These are phyloP conservation scores for Inga laurina DNA, from an alignment of 306 rosid species.

Conservation along the genomic window DNA sequence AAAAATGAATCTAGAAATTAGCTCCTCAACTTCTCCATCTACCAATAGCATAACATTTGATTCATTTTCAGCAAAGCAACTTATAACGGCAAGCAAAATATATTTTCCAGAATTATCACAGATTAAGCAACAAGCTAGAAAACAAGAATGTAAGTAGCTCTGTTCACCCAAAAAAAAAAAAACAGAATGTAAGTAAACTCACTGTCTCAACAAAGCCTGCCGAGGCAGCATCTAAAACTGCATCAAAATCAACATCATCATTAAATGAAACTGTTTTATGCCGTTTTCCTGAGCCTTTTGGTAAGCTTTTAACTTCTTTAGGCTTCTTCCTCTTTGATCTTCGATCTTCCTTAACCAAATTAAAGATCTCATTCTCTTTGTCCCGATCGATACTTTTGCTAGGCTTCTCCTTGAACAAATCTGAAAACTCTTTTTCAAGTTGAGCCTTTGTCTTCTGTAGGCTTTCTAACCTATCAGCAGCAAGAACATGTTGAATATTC, in stretches of 20 bases:
- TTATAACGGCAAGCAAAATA: background rate
- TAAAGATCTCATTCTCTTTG: constrained; percentile 38
- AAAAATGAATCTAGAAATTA: constrained; percentile 41
- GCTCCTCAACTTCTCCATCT: constrained; percentile 27
- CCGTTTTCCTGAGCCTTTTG: constrained; percentile 48
- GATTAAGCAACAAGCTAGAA: constrained; percentile 4
- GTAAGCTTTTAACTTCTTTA: constrained; percentile 45
- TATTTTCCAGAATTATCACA: background rate
- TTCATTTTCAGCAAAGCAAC: background rate
- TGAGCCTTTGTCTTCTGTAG: constrained; percentile 67
- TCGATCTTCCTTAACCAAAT: constrained; percentile 68
- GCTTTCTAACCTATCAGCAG: constrained; percentile 73
- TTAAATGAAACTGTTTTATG: constrained; percentile 67
- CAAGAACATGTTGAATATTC: constrained; percentile 72
- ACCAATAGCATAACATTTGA: constrained; percentile 11
- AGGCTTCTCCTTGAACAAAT: constrained; percentile 41
- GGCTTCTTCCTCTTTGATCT: constrained; percentile 71
- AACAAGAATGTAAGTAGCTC: constrained; percentile 42
- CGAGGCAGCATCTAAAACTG: constrained; percentile 90
- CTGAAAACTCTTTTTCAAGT: constrained; percentile 64
- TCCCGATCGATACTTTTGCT: constrained; percentile 35
- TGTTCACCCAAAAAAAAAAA: too few species aligned
- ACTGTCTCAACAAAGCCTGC: constrained; percentile 94
- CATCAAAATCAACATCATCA: constrained; percentile 84
- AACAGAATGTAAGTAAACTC: constrained; percentile 43